Base-by-base conservation (phyloP, 2,329 filamentous ascomycete genomes). In the Pseudogymnoascus sp. region DNA sequence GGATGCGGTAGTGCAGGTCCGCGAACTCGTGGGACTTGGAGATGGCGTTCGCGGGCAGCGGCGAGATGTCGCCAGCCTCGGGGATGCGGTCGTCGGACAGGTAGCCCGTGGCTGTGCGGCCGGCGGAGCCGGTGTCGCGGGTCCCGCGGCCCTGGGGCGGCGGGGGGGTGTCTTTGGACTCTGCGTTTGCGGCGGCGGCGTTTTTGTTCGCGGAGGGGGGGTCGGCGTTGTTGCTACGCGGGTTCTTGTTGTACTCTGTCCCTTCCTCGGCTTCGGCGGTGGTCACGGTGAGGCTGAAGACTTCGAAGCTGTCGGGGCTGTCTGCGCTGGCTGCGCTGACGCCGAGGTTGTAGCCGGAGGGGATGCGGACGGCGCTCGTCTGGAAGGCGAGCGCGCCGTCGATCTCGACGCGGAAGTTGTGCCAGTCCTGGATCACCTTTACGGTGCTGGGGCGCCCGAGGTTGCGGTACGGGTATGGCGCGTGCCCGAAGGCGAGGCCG, bases 241-340 rank as follows among this genome's bases (percentile, higher is more conserved):
- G 71, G 3, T 42, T 19, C 16, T 21, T 10, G 59, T 67, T 71
- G 65, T 66, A 68, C 63, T 31, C 64, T 62, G 61, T 70, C 71
- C 40, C 40, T 10, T 42, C 40, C 61, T 68, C 68, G 67, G 47
- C 67, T 64, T 74, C 73, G 26, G 85, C 82, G 10, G 83, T 86
- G 72, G 87, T 85, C 61, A 95, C 84, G 37, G 89, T 82, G 72
- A 97, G 83, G 74, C 93, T 96, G 80, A 93, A 95, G 68, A 96
- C 76, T 76, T 99, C 95, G 71, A 97, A 96, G 4, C 91, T 96
- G 77, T 99, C 95, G 0, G 95, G 92, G 70, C 86, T 93, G 68
- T 97, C 93, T 31, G 91, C 90, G 2, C 91, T 93, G 14, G 91
- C 90, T 44, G 93, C 95, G 11, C 89, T 91, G 69, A 99, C 79